A percentile compares a stretch with the other conserved stretches of the same genome.
These are phyloP conservation scores for Alternaria longipes DNA, from an alignment of 2,329 filamentous ascomycete species.

Conservation along the genomic window DNA sequence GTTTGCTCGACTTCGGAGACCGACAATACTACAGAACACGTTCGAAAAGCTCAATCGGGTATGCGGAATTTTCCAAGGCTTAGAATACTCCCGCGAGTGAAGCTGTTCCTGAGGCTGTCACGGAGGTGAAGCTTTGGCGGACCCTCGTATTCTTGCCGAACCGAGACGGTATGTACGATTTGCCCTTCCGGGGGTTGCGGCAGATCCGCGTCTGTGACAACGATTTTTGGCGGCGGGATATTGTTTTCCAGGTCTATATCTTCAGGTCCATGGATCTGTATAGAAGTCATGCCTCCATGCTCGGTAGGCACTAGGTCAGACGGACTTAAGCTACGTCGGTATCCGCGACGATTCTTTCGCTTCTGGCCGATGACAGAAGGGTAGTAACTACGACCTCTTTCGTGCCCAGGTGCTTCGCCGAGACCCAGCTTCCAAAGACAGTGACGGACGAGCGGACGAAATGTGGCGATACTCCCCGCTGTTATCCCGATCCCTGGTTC, in stretches of 20 bases:
- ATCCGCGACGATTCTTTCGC: slow-evolving; percentile 28
- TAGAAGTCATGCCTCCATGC: slow-evolving; percentile 16
- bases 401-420: slow-evolving; percentile 24
- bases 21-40: neutral
- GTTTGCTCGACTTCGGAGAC: neutral
- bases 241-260: neutral
- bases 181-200: slow-evolving; percentile 10
- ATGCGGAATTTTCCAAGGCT: slow-evolving; percentile 22
- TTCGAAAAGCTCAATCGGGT: neutral
- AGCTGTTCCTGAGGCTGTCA: slow-evolving; percentile 34
- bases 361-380: slow-evolving; percentile 16
- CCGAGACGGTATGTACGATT: slow-evolving; percentile 30
- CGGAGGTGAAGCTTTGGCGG: slow-evolving; percentile 30
- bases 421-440: slow-evolving; percentile 34
- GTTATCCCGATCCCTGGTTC: slow-evolving; percentile 52
- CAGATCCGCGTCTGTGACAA: slow-evolving; percentile 3
- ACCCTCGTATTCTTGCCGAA: slow-evolving; percentile 30
- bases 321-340: slow-evolving; percentile 30
- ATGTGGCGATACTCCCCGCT: slow-evolving; percentile 59
- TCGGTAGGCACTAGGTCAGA: slow-evolving; percentile 31
- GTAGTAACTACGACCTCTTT: slow-evolving; percentile 18
- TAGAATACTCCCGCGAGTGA: slow-evolving; percentile 29
- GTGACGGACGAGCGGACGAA: slow-evolving; percentile 58
- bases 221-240: neutral
- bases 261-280: slow-evolving; percentile 21